Evolutionary conservation across 2,329 filamentous ascomycete genomes (phyloP).

Genomic region (Sporothrix pseudoabietina): DNA sequence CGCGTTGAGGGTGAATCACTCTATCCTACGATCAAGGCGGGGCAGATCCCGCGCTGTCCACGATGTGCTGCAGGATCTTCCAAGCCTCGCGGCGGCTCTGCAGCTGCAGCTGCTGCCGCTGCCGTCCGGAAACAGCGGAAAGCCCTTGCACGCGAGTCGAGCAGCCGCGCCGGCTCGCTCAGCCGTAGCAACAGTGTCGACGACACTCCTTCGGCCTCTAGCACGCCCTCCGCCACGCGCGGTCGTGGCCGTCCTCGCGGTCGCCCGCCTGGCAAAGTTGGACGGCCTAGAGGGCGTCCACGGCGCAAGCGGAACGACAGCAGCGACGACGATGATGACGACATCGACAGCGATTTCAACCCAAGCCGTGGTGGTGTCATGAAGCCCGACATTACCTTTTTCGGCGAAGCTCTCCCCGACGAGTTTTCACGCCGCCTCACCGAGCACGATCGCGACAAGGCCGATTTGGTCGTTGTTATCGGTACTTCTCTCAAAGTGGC

Average conservation of each 20-base stretch:
- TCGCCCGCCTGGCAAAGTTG: conserved; percentile 39
- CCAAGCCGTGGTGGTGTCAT: conserved; percentile 65
- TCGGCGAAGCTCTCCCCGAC: conserved; percentile 85
- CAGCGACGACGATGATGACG: conserved; percentile 45
- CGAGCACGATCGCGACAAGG: conserved; percentile 75
- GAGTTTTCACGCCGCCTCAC: conserved; percentile 79
- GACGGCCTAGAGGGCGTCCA: conserved; percentile 45
- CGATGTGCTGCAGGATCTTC: conserved; percentile 60
- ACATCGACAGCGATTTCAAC: conserved; percentile 48
- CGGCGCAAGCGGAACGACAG: conserved; percentile 42
- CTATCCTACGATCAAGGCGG: conserved; percentile 75
- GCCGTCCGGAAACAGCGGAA: conserved; percentile 44
- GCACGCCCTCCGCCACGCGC: conserved; percentile 33
- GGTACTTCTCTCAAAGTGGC: conserved; percentile 95
- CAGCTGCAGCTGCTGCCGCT: conserved; percentile 1
- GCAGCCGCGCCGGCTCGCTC: conserved; percentile 14
- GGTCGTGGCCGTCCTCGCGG: conserved; percentile 36
- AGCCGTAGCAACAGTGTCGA: conserved; percentile 32
- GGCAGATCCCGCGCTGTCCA: conserved; percentile 76
- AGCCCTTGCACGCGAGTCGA: conserved; percentile 13
- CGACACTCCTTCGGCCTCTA: conserved; percentile 34
- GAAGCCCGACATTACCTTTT: conserved; percentile 98
- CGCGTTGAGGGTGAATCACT: conserved; percentile 75
- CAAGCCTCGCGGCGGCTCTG: conserved; percentile 35
- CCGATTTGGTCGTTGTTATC: conserved; percentile 92